Conservation (phyloP, 352 stramenopile genomes). For the Globisporangium paddicum region DNA sequence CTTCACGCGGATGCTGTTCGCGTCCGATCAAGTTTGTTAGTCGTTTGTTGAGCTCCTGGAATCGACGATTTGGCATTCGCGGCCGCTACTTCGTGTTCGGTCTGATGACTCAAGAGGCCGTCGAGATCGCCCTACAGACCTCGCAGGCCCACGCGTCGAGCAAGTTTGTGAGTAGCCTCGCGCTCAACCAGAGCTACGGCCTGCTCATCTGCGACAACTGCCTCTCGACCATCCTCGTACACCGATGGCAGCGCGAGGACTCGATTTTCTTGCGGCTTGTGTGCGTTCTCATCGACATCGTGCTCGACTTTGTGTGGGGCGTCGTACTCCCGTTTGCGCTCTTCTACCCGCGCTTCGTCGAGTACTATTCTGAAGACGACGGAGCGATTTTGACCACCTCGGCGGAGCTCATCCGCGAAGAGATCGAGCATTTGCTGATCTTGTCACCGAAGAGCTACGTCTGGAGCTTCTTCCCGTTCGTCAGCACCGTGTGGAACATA, state of each 20-base stretch:
- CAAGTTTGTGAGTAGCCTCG: slow-evolving; percentile 13
- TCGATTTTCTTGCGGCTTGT: slow-evolving; percentile 5
- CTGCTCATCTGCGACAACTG: slow-evolving; percentile 9
- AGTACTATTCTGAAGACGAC: slow-evolving; percentile 1
- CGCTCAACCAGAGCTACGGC: slow-evolving; percentile 9
- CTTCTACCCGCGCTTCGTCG: slow-evolving; percentile 5
- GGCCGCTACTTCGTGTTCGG: slow-evolving; percentile 7
- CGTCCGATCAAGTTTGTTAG: background rate
- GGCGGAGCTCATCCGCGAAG: slow-evolving; percentile 4
- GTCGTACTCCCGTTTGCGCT: slow-evolving; percentile 6
- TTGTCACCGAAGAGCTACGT: background rate
- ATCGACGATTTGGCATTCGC: slow-evolving; percentile 4
- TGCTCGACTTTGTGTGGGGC: slow-evolving; percentile 13
- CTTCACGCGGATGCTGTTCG: background rate
- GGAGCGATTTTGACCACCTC: background rate
- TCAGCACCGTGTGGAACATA: slow-evolving; percentile 10
- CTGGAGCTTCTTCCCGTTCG: slow-evolving; percentile 10
- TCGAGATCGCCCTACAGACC: slow-evolving; percentile 7
- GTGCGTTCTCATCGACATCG: slow-evolving; percentile 9
- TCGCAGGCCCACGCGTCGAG: slow-evolving; percentile 8
- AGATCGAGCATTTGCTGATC: slow-evolving; percentile 11
- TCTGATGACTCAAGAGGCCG: slow-evolving; percentile 5
- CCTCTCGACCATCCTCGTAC: slow-evolving; percentile 6
- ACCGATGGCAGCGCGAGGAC: slow-evolving; percentile 4
- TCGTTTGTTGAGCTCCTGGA: background rate